Evolutionary conservation across 2,329 filamentous ascomycete species (phyloP), one percentile per base, ranked within the genome.

Genomic region (Phialophora tarda): DNA sequence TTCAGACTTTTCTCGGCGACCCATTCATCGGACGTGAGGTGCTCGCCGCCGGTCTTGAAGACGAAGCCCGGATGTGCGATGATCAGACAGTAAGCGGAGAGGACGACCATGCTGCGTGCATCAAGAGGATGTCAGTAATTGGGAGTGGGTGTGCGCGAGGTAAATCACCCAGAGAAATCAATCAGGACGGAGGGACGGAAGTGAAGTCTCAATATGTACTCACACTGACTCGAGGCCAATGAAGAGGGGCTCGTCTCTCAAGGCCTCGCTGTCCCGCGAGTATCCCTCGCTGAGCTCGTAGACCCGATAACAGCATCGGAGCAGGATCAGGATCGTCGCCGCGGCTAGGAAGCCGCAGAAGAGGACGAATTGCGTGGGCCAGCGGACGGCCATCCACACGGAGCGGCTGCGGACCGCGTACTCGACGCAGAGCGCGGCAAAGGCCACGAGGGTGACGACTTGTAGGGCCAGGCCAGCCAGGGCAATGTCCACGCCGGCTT

Each of bases 291-390:
- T 85, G 69, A 91, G 77, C 81, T 91, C 89, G 0, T 85, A 85
- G 24, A 90, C 85, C 62, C 89, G 84, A 76, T 87, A 91, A 50
- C 87, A 84, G 69, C 84, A 88, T 8, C 89, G 82, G 72, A 85
- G 85, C 68, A 91, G 85, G 72, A 91, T 87, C 71, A 82, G 84
- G 12, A 89, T 60, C n/a, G 87, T 88, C 1, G 87, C 82, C 1
- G 89, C 75, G 0, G 78, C 74, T 21, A 90, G 79, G 11, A 84
- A 85, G n/a, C 72, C 73, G 4, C 88, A 75, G 75, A 89, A 89
- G 12, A 79, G 79, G 62, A 79, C 79, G 78, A 89, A 88, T 26
- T 75, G 73, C 63, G 74, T 75, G 24, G 75, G 70, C 1, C 74
- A 65, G 14, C 71, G 77, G 30, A 62, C 53, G 30, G 63, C 41